Conservation (phyloP, 345 rosid species). For the Populus pruinosa region DNA sequence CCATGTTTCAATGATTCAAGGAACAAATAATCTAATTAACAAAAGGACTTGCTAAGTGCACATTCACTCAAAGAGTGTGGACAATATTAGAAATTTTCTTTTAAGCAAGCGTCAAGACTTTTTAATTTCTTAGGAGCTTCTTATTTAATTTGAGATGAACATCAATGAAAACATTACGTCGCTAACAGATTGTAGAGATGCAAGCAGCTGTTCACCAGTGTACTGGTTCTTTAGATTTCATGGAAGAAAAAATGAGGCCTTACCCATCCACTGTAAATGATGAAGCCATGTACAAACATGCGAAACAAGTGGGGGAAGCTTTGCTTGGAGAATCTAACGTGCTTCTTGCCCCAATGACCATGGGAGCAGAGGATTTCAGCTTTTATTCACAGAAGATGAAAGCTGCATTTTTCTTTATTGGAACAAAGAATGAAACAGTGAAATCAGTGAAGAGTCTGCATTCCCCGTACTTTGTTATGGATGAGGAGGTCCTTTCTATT, state of each 20-base stretch:
- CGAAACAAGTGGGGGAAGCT: conserved; percentile 35
- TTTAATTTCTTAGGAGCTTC: no score
- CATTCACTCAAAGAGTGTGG: neutral
- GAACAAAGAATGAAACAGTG: conserved; percentile 23
- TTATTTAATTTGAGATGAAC: neutral
- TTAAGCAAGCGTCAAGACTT: neutral
- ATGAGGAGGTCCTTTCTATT: conserved; percentile 51
- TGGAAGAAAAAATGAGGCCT: conserved; percentile 38
- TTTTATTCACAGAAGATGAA: conserved; percentile 46
- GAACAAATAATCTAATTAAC: neutral
- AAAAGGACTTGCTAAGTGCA: neutral
- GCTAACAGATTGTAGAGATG: conserved; percentile 36
- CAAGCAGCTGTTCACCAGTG: conserved; percentile 53
- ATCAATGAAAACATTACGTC: neutral
- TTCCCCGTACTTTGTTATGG: conserved; percentile 39
- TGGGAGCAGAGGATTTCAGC: conserved; percentile 70
- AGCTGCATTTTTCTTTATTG: conserved; percentile 43
- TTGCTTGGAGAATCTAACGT: conserved; percentile 49
- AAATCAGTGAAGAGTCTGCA: conserved; percentile 20
- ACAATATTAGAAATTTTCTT: neutral
- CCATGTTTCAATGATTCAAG: neutral
- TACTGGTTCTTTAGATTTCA: conserved; percentile 42
- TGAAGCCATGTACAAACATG: conserved; percentile 41
- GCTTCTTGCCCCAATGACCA: conserved; percentile 16
- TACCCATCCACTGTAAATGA: conserved; percentile 50